Evolutionary conservation across 1,284 basidiomycete species (phyloP).

Genomic region (Ustilago cynodontis): DNA sequence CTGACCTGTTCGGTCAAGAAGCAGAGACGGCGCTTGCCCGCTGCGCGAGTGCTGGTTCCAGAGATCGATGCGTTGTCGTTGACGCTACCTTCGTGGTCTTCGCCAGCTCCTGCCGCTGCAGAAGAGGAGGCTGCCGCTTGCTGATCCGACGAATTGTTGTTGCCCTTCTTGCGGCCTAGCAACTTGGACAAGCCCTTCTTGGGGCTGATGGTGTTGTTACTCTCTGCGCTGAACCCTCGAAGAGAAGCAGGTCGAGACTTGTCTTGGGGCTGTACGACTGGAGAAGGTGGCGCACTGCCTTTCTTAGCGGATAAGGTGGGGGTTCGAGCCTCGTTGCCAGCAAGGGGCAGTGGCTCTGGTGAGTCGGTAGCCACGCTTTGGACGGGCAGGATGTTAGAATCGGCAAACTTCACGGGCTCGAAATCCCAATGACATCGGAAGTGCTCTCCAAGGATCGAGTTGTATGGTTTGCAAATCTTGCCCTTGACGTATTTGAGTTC

Average conservation of each 20-base stretch:
- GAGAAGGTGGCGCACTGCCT: slow-evolving; percentile 40
- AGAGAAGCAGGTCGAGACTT: slow-evolving; percentile 44
- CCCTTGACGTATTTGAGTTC: slow-evolving; percentile 91
- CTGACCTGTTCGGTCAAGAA: slow-evolving; percentile 76
- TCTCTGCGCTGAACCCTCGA: slow-evolving; percentile 31
- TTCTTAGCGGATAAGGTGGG: slow-evolving; percentile 38
- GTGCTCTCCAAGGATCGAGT: slow-evolving; percentile 66
- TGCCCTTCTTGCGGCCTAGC: slow-evolving; percentile 49
- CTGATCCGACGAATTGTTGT: slow-evolving; percentile 23
- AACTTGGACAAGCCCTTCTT: slow-evolving; percentile 54
- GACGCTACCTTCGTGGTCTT: slow-evolving; percentile 22
- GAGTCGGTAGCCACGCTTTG: slow-evolving; percentile 33
- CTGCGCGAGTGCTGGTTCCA: slow-evolving; percentile 23
- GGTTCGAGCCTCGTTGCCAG: slow-evolving; percentile 20
- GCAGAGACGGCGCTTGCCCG: slow-evolving; percentile 45
- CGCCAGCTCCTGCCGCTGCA: slow-evolving; percentile 11
- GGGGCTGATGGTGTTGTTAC: slow-evolving; percentile 19
- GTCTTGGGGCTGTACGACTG: slow-evolving; percentile 40
- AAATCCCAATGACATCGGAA: slow-evolving; percentile 69
- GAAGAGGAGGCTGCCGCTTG: slow-evolving; percentile 16
- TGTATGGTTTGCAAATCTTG: slow-evolving; percentile 92
- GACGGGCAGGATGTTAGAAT: slow-evolving; percentile 52
- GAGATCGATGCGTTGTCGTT: slow-evolving; percentile 39
- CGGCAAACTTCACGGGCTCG: slow-evolving; percentile 42
- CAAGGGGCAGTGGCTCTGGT: slow-evolving; percentile 43